Conservation (phyloP, 345 rosid species). For the Boechera stricta region DNA sequence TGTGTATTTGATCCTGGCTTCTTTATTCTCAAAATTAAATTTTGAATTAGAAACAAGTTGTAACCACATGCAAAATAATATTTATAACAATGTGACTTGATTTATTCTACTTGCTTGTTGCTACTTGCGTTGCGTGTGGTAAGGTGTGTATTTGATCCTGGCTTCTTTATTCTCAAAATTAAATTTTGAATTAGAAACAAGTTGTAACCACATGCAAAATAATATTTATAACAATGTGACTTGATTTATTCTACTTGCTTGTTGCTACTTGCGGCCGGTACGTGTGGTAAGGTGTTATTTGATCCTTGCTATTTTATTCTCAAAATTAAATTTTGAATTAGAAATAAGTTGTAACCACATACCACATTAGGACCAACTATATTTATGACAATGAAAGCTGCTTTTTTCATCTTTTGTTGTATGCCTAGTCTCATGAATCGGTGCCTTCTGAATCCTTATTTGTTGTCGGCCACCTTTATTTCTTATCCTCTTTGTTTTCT, state of each 20-base stretch:
- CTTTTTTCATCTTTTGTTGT: slow-evolving; percentile 37
- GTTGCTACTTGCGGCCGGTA: slow-evolving; percentile 31
- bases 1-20: slow-evolving; percentile 4
- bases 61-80: slow-evolving; percentile 35
- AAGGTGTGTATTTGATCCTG: slow-evolving; percentile 7
- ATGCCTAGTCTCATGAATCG: slow-evolving; percentile 43
- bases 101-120: slow-evolving; percentile 23
- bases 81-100: neutral
- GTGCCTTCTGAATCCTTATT: slow-evolving; percentile 44
- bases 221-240: slow-evolving; percentile 30
- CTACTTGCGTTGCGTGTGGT: slow-evolving; percentile 32
- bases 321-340: slow-evolving; percentile 11
- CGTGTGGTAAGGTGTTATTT: slow-evolving; percentile 15
- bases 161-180: slow-evolving; percentile 27
- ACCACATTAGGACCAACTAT: neutral
- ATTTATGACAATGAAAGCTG: slow-evolving; percentile 33
- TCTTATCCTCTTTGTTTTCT: slow-evolving; percentile 1
- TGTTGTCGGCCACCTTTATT: slow-evolving; percentile 46
- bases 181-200: slow-evolving; percentile 29
- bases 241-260: slow-evolving; percentile 20
- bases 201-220: slow-evolving; percentile 38
- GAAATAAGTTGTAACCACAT: slow-evolving; percentile 42
- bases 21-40: slow-evolving; percentile 28
- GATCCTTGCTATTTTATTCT: slow-evolving; percentile 30
- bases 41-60: slow-evolving; percentile 32